A percentile compares a stretch with the other conserved stretches of the same genome.
phyloP scores from a whole-genome alignment of 2,329 filamentous ascomycete species.

The Hypoxylon sp. region DNA sequence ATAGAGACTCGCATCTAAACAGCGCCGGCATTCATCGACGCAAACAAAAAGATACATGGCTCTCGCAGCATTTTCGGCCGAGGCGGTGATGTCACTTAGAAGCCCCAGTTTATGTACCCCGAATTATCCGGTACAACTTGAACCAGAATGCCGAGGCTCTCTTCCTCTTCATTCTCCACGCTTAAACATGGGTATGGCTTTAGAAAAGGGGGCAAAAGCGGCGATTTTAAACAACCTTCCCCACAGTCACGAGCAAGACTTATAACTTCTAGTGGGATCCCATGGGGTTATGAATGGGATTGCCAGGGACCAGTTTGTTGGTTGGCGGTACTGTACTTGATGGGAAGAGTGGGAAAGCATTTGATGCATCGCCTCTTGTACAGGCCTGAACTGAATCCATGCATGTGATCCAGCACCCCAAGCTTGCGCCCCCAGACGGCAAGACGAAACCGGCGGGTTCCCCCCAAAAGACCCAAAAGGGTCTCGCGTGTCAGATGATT shows the following conservation, averaged over 20 bases:
- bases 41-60: constrained; percentile 21
- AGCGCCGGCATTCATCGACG: neutral
- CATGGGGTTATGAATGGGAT: constrained; percentile 29
- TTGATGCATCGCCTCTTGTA: constrained; percentile 13
- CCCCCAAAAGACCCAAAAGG: constrained; percentile 36
- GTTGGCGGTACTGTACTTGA: neutral
- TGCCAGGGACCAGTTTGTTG: constrained; percentile 24
- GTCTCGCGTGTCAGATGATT: constrained; percentile 42
- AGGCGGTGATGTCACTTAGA: constrained; percentile 42
- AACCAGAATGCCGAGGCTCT: constrained; percentile 44
- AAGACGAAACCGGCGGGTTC: constrained; percentile 34
- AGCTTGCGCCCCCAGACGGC: constrained; percentile 27
- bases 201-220: constrained; percentile 37
- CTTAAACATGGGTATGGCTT: constrained; percentile 16
- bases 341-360: constrained; percentile 3
- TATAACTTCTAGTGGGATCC: constrained; percentile 25
- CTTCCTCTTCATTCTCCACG: constrained; percentile 24
- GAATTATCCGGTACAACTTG: constrained; percentile 37
- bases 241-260: constrained; percentile 42
- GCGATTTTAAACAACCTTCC: constrained; percentile 41
- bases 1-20: constrained; percentile 12
- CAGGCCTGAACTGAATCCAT: constrained; percentile 14
- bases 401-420: constrained; percentile 38
- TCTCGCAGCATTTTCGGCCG: constrained; percentile 40
- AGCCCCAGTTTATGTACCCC: constrained; percentile 28